Evolutionary conservation across 768 basidiomycete species (phyloP), one percentile per base, ranked within the genome.

Genomic region (Boletus vermiculosoides): DNA sequence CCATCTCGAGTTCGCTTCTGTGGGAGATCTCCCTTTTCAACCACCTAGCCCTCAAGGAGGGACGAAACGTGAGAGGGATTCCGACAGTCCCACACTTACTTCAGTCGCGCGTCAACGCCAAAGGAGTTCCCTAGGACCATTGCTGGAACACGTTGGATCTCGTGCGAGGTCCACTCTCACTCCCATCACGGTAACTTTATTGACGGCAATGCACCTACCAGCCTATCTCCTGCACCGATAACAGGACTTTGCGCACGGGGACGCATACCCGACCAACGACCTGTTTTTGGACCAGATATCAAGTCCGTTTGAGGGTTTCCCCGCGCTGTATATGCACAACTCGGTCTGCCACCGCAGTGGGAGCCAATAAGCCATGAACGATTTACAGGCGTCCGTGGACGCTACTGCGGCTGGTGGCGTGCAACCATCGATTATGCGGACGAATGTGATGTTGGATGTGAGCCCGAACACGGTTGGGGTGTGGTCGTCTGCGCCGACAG

Each of bases 11-110:
- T 75, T 90, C 1, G 86, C 88, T 4, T 84, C 80, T 0, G 86
- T 84, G 5, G 87, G 88, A 2, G 86, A 89, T 23, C 76, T 90
- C 0, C 88, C 87, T 0, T 75, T 89, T 6, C 88, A 88, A 2
- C 77, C 80, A 48, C 65, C 77, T 0, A 83, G 80, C 50, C 83
- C 84, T 5, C 64, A 71, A 0, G 73, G 78, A 5, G 77, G 70
- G 16, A 77, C 81, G 59, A 90, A 90, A 57, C 85, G 88, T 18
- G 85, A 85, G 47, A 76, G 87, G 39, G 84, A 83, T 54, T 73
- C 80, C 1, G 85, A 86, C 52, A 80, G 77, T 58, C 78, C 83
- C 4, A 46, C 61, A 0, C 53, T 64, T 11, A 16, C 60, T 34
- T 28, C 51, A 16, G 54, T 1, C 16, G 61, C 0, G 2, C 42